Conservation (phyloP, 768 basidiomycete genomes). For the Amanita exitialis region DNA sequence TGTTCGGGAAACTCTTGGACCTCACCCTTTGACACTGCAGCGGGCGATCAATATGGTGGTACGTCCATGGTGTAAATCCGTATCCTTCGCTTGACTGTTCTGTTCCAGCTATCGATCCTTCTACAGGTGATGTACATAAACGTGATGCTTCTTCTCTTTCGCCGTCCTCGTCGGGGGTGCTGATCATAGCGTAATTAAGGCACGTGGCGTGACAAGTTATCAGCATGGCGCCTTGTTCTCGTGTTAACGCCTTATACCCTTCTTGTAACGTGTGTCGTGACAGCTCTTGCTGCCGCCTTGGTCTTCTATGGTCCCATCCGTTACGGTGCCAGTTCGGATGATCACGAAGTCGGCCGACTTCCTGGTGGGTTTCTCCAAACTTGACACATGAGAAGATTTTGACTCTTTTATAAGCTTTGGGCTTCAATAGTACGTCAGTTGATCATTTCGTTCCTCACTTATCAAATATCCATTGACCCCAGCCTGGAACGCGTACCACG, state of each 20-base stretch:
- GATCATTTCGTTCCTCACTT: neutral
- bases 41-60: neutral
- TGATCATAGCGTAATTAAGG: neutral
- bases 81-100: neutral
- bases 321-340: neutral
- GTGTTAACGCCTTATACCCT: slow-evolving; percentile 15
- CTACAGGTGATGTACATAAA: neutral
- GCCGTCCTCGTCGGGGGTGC: neutral
- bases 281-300: slow-evolving; percentile 8
- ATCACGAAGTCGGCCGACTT: slow-evolving; percentile 15
- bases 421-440: slow-evolving; percentile 44
- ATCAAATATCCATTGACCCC: neutral
- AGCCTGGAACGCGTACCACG: slow-evolving; percentile 60
- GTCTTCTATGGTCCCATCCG: neutral
- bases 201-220: neutral
- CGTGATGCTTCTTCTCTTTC: neutral
- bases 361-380: slow-evolving; percentile 14
- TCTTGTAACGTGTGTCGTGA: slow-evolving; percentile 11
- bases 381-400: neutral
- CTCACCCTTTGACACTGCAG: neutral
- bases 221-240: slow-evolving; percentile 8
- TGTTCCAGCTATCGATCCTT: neutral
- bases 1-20: neutral
- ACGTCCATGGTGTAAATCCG: neutral
- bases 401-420: slow-evolving; percentile 32